Conservation (phyloP, 495 filamentous ascomycete genomes). For the Penicillium malachiteum region DNA sequence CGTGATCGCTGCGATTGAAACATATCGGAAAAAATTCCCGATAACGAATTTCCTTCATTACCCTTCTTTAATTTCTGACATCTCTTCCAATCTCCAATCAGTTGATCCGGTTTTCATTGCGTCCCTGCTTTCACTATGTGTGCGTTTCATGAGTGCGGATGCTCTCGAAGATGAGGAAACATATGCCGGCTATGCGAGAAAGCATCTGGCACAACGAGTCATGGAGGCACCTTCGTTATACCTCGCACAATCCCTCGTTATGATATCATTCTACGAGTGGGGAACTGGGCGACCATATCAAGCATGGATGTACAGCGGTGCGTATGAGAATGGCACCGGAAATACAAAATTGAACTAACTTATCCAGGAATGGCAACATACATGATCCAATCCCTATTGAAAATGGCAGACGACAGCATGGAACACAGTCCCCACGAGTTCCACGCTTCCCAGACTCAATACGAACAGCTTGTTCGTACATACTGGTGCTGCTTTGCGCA, state of each 20-base stretch:
- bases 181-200: slow-evolving; percentile 41
- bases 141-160: slow-evolving; percentile 35
- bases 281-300: slow-evolving; percentile 44
- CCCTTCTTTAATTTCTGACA: slow-evolving; percentile 42
- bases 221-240: slow-evolving; percentile 42
- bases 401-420: slow-evolving; percentile 46
- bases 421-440: slow-evolving; percentile 42
- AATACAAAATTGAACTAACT: slow-evolving; percentile 1
- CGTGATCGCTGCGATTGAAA: slow-evolving; percentile 40
- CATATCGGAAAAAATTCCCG: slow-evolving; percentile 44
- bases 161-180: slow-evolving; percentile 30
- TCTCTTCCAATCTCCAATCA: slow-evolving; percentile 31
- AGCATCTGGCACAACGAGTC: slow-evolving; percentile 35
- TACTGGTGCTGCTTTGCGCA: slow-evolving; percentile 49
- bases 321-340: neutral
- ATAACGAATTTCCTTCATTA: slow-evolving; percentile 47
- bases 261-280: slow-evolving; percentile 47
- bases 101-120: slow-evolving; percentile 45
- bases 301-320: slow-evolving; percentile 50
- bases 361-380: slow-evolving; percentile 45
- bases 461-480: slow-evolving; percentile 45
- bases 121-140: slow-evolving; percentile 40
- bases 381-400: slow-evolving; percentile 47
- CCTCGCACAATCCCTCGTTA: slow-evolving; percentile 44
- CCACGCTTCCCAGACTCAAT: slow-evolving; percentile 40